Evolutionary conservation across 306 rosid genomes (phyloP).

Genomic region (Vigna angularis): DNA sequence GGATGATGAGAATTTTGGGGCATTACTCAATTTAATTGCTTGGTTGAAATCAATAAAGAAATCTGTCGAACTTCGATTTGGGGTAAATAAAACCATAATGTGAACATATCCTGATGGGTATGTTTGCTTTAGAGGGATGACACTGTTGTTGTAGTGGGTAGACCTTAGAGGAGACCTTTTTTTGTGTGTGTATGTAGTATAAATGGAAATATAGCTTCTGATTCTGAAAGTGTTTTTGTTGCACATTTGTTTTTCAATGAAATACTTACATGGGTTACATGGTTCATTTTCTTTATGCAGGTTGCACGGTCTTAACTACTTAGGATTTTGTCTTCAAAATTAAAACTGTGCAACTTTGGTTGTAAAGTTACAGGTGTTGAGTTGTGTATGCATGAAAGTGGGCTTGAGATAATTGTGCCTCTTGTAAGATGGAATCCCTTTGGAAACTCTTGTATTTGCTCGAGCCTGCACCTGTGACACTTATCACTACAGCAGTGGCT

Average conservation of each 20-base stretch:
- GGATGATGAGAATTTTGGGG: conserved; percentile 8
- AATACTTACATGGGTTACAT: conserved; percentile 27
- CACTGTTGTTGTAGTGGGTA: background rate
- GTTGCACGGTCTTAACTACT: conserved; percentile 73
- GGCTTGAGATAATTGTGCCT: conserved; percentile 38
- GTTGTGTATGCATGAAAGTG: conserved; percentile 39
- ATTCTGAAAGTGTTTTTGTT: background rate
- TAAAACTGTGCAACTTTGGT: conserved; percentile 67
- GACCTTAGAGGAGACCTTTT: background rate
- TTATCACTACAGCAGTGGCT: conserved; percentile 85
- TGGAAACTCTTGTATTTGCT: conserved; percentile 86
- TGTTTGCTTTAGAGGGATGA: conserved; percentile 22
- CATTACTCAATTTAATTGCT: conserved; percentile 20
- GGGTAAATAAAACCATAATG: conserved; percentile 31
- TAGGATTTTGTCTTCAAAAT: conserved; percentile 41
- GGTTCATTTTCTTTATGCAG: conserved; percentile 61
- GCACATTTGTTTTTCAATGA: conserved; percentile 1
- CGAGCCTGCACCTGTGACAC: conserved; percentile 89
- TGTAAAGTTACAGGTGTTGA: conserved; percentile 31
- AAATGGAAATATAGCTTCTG: background rate
- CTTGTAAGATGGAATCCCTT: conserved; percentile 73
- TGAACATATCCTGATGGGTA: conserved; percentile 22
- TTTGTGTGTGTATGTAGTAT: background rate
- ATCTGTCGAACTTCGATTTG: conserved; percentile 16
- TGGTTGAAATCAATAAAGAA: background rate